Conservation (phyloP, 345 rosid genomes). For the Aquilaria yunnanensis region DNA sequence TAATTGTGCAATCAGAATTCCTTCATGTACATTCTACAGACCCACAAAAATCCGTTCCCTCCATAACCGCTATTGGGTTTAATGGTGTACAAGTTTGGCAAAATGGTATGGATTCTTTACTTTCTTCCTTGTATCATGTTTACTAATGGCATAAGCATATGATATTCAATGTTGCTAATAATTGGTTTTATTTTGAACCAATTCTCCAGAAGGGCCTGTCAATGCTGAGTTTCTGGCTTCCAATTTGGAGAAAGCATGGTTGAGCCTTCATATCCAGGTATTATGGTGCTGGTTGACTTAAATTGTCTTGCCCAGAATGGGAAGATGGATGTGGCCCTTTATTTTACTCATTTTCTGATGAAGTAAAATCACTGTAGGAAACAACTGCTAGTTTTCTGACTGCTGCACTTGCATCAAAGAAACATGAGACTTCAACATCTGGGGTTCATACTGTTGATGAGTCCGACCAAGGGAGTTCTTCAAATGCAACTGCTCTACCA, state of each 20-base stretch:
- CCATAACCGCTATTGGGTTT: conserved; percentile 72
- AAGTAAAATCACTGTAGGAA: conserved; percentile 41
- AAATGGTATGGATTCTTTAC: conserved; percentile 40
- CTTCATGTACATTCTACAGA: conserved; percentile 65
- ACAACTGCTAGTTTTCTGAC: conserved; percentile 66
- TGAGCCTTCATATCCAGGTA: conserved; percentile 87
- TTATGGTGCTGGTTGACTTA: conserved; percentile 7
- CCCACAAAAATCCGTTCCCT: conserved; percentile 67
- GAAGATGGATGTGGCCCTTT: neutral
- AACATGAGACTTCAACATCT: conserved; percentile 41
- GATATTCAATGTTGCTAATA: neutral
- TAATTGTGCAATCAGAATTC: conserved; percentile 35
- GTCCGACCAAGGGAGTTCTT: conserved; percentile 38
- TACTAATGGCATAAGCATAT: neutral
- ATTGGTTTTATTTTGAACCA: conserved; percentile 13
- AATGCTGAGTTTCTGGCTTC: conserved; percentile 63
- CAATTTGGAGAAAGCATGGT: conserved; percentile 70
- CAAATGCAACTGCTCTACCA: conserved; percentile 24
- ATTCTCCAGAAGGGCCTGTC: conserved; percentile 60
- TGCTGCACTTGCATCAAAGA: conserved; percentile 66
- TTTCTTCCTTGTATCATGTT: conserved; percentile 1
- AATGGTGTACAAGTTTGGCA: conserved; percentile 83
- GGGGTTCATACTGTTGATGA: conserved; percentile 26
- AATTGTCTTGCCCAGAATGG: neutral
- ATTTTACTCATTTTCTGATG: neutral